Percentiles rank a stretch among this genome's conserved stretches.
These are phyloP conservation scores for Suillus brevipes DNA, from an alignment of 768 basidiomycete species.

Conservation along the genomic window DNA sequence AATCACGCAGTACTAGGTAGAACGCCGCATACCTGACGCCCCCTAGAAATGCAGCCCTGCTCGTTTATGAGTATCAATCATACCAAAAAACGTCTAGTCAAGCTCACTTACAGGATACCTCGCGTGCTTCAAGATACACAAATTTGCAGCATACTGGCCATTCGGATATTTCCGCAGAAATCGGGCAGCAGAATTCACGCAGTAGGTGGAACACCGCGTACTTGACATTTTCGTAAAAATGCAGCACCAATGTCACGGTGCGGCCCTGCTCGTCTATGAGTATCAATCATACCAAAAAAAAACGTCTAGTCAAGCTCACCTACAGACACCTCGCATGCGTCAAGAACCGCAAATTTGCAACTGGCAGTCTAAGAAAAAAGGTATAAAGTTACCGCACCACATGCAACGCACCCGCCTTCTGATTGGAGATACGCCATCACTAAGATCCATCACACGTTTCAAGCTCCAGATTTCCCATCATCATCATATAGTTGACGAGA, in stretches of 20 bases:
- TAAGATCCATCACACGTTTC: conserved; percentile 41
- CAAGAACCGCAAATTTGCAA: conserved; percentile 85
- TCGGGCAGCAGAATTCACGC: conserved; percentile 20
- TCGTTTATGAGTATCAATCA: conserved; percentile 68
- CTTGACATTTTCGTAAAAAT: conserved; percentile 37
- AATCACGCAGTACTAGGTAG: conserved; percentile 25
- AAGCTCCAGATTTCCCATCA: conserved; percentile 38
- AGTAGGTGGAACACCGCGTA: conserved; percentile 40
- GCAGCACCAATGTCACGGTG: too few species aligned
- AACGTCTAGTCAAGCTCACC: conserved; percentile 54
- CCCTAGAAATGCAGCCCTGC: conserved; percentile 49
- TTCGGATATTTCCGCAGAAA: conserved; percentile 5
- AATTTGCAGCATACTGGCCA: conserved; percentile 56
- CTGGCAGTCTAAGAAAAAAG: conserved; percentile 45
- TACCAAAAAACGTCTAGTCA: conserved; percentile 28
- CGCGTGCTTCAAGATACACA: conserved; percentile 51
- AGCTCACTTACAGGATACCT: too few species aligned
- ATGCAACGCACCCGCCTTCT: conserved; percentile 46
- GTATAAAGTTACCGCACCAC: neutral
- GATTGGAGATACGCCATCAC: conserved; percentile 69
- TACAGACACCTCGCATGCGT: conserved; percentile 82
- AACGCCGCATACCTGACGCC: conserved; percentile 47
- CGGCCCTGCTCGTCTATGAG: conserved; percentile 68
- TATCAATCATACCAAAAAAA: conserved; percentile 64
- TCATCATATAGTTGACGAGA: conserved; percentile 48